Conservation (phyloP, 169 alveolate species). For the Plasmodium yoelii region DNA sequence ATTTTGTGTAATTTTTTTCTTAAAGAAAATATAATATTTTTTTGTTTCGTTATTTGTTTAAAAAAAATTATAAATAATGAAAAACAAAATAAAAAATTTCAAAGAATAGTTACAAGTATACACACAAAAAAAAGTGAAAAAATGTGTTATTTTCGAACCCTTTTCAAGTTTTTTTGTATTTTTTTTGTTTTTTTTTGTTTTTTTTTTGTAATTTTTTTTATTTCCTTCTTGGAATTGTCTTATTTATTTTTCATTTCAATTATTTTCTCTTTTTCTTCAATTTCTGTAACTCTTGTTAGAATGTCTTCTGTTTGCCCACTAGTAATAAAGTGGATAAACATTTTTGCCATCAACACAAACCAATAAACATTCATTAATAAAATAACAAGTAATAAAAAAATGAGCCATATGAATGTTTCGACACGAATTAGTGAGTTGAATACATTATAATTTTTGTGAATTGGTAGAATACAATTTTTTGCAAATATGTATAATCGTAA, state of each 20-base stretch:
- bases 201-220: too few relatives aligned
- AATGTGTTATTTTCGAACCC: too few relatives aligned
- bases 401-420: slow-evolving; percentile 78
- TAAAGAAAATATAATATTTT: too few relatives aligned
- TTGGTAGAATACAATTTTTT: slow-evolving; percentile 78
- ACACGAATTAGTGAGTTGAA: slow-evolving; percentile 64
- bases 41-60: too few relatives aligned
- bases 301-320: slow-evolving; percentile 84
- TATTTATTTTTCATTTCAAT: too few relatives aligned
- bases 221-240: too few relatives aligned
- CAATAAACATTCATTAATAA: slow-evolving; percentile 82
- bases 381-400: slow-evolving; percentile 78
- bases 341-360: slow-evolving; percentile 83
- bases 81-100: too few relatives aligned
- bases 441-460: slow-evolving; percentile 68
- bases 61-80: too few relatives aligned
- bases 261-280: slow-evolving; percentile 37
- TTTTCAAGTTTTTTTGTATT: too few relatives aligned
- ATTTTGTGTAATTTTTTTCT: too few relatives aligned
- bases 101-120: neutral
- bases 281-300: slow-evolving; percentile 80
- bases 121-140: neutral
- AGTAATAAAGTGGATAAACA: slow-evolving; percentile 80
- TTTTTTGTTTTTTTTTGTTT: too few relatives aligned
- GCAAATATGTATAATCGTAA: slow-evolving; percentile 82